Conservation (phyloP, 1,284 basidiomycete species). For the Cutaneotrichosporon dermatis region DNA sequence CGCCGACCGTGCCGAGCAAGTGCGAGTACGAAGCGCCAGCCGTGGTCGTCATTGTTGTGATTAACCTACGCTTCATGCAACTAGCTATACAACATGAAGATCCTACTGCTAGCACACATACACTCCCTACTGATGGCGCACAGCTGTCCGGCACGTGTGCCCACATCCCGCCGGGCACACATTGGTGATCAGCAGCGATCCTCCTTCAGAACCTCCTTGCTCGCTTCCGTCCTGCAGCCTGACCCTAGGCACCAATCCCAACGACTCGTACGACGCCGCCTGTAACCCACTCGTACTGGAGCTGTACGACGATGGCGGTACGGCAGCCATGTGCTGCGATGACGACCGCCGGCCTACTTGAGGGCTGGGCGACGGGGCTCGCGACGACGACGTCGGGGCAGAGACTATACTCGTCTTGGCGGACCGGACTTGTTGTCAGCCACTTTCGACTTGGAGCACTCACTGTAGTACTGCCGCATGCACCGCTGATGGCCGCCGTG, state of each 20-base stretch:
- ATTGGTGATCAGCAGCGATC: slow-evolving; percentile 19
- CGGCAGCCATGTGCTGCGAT: background rate
- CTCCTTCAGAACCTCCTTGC: background rate
- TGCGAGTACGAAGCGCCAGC: too few relatives aligned
- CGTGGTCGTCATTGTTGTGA: too few relatives aligned
- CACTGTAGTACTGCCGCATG: slow-evolving; percentile 38
- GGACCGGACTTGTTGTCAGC: slow-evolving; percentile 9
- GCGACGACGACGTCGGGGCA: background rate
- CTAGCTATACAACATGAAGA: too few relatives aligned
- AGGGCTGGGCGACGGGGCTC: slow-evolving; percentile 3
- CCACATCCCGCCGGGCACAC: slow-evolving; percentile 42
- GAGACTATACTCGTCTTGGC: background rate
- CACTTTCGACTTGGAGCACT: slow-evolving; percentile 8
- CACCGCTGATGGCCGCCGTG: slow-evolving; percentile 43
- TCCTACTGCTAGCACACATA: too few relatives aligned
- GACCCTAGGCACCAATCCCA: background rate
- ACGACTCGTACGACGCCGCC: slow-evolving; percentile 7
- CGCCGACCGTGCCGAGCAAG: too few relatives aligned
- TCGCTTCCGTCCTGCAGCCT: background rate
- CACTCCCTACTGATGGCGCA: background rate
- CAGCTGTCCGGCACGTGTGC: slow-evolving; percentile 30
- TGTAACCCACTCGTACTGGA: background rate
- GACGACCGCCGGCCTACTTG: background rate
- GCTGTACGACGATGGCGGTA: background rate
- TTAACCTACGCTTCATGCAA: too few relatives aligned